Evolutionary conservation across 2,329 filamentous ascomycete species (phyloP), one percentile per base, ranked within the genome.

Genomic region (Thermothelomyces thermophilus): DNA sequence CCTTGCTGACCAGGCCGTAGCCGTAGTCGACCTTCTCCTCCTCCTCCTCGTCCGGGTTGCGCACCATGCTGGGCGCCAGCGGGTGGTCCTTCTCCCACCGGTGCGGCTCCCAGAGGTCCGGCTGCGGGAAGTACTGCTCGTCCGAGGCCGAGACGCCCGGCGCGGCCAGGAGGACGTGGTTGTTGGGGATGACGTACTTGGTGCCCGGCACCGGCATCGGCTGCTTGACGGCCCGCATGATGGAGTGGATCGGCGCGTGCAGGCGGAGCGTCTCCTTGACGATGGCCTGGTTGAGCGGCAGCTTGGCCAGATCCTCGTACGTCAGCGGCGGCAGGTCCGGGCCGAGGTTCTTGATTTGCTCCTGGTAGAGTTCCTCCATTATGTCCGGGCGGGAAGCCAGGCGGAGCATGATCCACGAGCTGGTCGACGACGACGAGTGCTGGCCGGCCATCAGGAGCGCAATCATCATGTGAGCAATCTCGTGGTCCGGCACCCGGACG

Each of bases 191-290:
- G 50, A 87, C 81, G 64, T 84, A 95, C 60, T 85, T 85, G 36
- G 88, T 94, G 57, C 86, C 87, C 26, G 89, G 82, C 22, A 95
- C 79, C 10, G 82, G 78, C 79, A 96, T 88, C 52, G 90, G 89
- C 58, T 82, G 80, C 73, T 91, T 95, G 67, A 95, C 91, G 60
- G 87, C 86, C 61, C 90, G 88, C 76, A 97, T 81, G 63, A 97
- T 95, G 44, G 87, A 93, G 77, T 96, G 90, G 63, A 97, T 96
- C 1, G 90, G 90, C 1, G 90, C 86, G 67, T 96, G 87, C 14
- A 96, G 75, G 56, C 90, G 86, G 34, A 96, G 83, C 2, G 90
- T 95, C 71, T 96, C 90, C 73, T 91, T 93, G 70, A 96, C 79
- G 56, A 94, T 83, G 61, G 88, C 85, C 60, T 84, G 77, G 73